Percentiles rank a stretch among this genome's conserved stretches.
Evolutionary conservation across 1,284 basidiomycete genomes (phyloP).

Genomic region (Sanghuangporus sanghuang): DNA sequence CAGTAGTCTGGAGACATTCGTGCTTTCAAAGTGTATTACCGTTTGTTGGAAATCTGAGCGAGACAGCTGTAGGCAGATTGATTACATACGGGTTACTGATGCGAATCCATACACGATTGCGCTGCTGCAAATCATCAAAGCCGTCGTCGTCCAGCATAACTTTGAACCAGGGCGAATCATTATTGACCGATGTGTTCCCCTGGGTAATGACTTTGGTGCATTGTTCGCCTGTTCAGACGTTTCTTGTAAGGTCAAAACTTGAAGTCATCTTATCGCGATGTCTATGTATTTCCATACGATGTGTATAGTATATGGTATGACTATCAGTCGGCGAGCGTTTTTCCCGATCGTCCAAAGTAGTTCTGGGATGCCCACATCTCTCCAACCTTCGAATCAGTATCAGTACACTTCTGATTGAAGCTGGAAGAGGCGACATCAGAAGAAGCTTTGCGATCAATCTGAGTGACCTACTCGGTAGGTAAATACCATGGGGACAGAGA

Average conservation of each 20-base stretch:
- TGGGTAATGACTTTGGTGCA: not conserved
- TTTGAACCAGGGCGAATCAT: not conserved
- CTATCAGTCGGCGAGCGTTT: no score
- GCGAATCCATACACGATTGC: not conserved
- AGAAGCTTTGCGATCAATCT: no score
- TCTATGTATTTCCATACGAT: no score
- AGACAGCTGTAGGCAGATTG: not conserved
- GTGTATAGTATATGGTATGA: no score
- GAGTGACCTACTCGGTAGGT: conserved; percentile 53
- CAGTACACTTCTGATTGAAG: no score
- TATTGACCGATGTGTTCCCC: not conserved
- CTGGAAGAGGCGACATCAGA: no score
- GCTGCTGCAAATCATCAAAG: not conserved
- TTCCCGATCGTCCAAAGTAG: no score
- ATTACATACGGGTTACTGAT: not conserved
- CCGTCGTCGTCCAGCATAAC: not conserved
- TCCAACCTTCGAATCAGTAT: no score
- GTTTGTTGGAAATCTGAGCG: not conserved
- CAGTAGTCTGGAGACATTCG: not conserved
- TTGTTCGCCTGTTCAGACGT: not conserved
- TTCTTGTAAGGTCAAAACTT: no score
- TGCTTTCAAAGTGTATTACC: not conserved
- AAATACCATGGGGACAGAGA: conserved; percentile 74
- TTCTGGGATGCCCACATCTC: no score
- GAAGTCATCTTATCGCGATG: no score